These are phyloP conservation scores for Tetragonia tetragonoides DNA, from an alignment of 148 eudicot genomes.

Conservation along the genomic window DNA sequence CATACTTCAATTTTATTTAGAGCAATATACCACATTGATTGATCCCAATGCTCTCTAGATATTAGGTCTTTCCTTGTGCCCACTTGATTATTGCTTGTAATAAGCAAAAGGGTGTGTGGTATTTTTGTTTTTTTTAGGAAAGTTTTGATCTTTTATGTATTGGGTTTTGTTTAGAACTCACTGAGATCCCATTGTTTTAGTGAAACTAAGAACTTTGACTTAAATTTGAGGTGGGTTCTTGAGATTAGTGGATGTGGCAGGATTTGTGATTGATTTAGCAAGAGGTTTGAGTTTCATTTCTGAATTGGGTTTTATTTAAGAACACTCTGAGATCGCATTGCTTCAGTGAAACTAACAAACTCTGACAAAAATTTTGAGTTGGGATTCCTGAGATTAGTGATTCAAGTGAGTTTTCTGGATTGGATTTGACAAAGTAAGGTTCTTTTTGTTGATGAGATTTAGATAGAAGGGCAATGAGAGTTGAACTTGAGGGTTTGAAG, in stretches of 20 bases:
- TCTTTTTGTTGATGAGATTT: background rate
- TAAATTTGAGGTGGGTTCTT: constrained; percentile 7
- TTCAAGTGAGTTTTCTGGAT: constrained; percentile 2
- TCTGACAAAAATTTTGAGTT: constrained; percentile 1
- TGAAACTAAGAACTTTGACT: constrained; percentile 3
- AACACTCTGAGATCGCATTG: background rate
- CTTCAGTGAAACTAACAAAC: constrained; percentile 10
- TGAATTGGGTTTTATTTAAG: background rate
- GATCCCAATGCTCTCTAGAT: constrained; percentile 10
- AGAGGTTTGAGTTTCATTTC: background rate
- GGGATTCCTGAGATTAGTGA: background rate
- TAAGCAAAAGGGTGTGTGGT: background rate
- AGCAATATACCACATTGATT: constrained; percentile 1
- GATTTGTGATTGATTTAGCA: too few relatives aligned
- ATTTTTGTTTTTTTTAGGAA: background rate
- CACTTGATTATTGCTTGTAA: constrained; percentile 11
- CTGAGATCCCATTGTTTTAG: background rate
- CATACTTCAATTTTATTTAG: background rate
- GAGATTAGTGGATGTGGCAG: background rate
- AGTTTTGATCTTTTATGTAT: constrained; percentile 2
- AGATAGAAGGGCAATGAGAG: constrained; percentile 53
- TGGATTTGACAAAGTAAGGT: background rate
- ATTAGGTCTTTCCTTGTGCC: constrained; percentile 18
- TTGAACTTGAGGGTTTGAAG: constrained; percentile 35
- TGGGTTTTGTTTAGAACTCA: background rate